These are phyloP conservation scores for Aspergillus biplanus DNA, from an alignment of 495 filamentous ascomycete genomes.

Conservation along the genomic window DNA sequence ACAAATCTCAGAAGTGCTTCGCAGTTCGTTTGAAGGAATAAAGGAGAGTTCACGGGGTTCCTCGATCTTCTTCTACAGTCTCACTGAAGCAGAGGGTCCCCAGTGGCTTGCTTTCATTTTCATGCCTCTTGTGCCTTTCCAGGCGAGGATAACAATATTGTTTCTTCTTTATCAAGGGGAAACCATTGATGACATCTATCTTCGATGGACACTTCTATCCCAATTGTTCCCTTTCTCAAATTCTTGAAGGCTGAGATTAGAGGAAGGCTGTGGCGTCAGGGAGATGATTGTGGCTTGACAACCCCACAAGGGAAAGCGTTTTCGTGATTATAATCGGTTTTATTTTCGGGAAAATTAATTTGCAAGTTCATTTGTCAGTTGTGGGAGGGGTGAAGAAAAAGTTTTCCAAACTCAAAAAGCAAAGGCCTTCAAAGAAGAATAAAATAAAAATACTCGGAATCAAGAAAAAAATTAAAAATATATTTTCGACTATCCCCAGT, in stretches of 20 bases:
- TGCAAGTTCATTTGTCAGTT: neutral
- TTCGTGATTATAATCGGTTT: neutral
- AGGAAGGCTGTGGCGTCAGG: neutral
- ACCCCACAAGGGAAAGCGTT: neutral
- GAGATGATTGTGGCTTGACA: slow-evolving; percentile 15
- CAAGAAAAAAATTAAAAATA: neutral
- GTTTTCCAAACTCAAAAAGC: no score
- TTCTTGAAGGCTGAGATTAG: neutral
- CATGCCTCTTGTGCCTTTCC: no score
- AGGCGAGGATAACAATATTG: neutral
- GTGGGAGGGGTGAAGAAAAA: neutral
- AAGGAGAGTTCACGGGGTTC: no score
- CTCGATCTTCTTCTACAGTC: no score
- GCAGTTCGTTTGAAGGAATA: no score
- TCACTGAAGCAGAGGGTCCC: no score
- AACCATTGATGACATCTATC: neutral
- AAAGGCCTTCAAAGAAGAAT: neutral
- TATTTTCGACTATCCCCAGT: neutral
- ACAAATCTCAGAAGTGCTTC: no score
- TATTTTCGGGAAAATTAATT: neutral
- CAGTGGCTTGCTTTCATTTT: no score
- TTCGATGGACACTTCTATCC: neutral
- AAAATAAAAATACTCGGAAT: neutral
- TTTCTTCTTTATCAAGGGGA: neutral
- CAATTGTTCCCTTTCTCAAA: neutral